Conservation (phyloP, 768 basidiomycete species). For the Podaxis rugospora region DNA sequence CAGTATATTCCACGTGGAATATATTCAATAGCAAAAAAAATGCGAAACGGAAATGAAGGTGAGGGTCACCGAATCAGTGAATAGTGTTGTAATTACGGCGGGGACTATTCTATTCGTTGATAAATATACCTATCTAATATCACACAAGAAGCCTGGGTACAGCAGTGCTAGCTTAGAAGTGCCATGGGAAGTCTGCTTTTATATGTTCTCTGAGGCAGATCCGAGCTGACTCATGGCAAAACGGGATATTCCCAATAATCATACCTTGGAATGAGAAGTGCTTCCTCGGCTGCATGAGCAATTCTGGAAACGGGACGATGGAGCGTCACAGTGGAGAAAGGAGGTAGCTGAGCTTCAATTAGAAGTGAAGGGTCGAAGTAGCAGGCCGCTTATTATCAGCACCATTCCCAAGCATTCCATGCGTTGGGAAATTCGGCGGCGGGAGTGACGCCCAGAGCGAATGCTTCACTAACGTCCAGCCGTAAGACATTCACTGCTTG, state of each 20-base stretch:
- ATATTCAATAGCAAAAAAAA: neutral
- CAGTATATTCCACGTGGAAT: neutral
- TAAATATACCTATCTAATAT: neutral
- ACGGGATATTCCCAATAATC: too few relatives aligned
- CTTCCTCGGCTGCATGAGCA: neutral
- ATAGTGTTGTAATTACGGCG: neutral
- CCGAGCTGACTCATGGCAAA: neutral
- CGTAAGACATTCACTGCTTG: neutral
- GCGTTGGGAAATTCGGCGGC: constrained; percentile 4
- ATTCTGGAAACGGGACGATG: neutral
- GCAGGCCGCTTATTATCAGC: neutral
- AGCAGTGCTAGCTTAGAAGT: neutral
- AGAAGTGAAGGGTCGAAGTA: neutral
- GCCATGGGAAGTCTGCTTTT: neutral
- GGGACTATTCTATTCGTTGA: neutral
- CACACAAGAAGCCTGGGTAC: neutral
- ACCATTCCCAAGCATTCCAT: constrained; percentile 2
- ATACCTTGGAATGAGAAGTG: neutral
- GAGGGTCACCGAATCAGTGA: neutral
- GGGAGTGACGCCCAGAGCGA: neutral
- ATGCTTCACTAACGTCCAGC: neutral
- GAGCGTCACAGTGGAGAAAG: neutral
- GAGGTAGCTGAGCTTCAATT: neutral
- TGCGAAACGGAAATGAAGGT: constrained; percentile 8
- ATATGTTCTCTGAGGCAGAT: neutral